Conservation (phyloP, 768 basidiomycete genomes). For the Trametes cinnabarina region DNA sequence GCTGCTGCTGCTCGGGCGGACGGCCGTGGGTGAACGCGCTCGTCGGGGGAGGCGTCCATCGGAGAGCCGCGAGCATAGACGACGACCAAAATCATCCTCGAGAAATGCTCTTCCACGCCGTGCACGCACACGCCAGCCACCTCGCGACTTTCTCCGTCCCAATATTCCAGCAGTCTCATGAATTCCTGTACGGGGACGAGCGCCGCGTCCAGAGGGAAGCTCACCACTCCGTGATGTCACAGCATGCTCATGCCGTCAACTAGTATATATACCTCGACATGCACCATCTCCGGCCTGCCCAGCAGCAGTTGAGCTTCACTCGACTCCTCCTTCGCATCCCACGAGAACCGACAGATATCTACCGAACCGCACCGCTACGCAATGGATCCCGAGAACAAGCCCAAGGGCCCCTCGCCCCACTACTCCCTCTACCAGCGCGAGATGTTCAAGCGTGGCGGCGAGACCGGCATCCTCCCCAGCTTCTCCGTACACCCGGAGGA, state of each 20-base stretch:
- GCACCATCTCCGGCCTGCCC: not conserved
- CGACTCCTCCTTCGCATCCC: not conserved
- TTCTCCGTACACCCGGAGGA: slow-evolving; percentile 45
- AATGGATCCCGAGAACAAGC: slow-evolving; percentile 50
- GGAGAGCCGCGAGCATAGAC: not conserved
- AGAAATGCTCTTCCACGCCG: not conserved
- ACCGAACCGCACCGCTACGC: not conserved
- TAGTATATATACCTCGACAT: slow-evolving; percentile 1
- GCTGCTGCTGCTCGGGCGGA: slow-evolving; percentile 1
- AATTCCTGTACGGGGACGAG: not conserved
- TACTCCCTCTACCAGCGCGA: slow-evolving; percentile 53
- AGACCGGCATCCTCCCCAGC: slow-evolving; percentile 35
- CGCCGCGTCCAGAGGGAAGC: not conserved
- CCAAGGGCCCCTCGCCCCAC: slow-evolving; percentile 46
- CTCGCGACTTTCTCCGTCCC: not conserved
- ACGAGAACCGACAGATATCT: not conserved
- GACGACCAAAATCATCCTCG: not conserved
- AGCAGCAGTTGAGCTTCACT: not conserved
- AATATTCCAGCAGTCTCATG: not conserved
- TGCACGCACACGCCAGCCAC: not conserved
- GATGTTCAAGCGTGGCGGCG: slow-evolving; percentile 42
- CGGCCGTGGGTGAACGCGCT: not conserved
- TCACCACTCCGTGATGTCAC: slow-evolving; percentile 19
- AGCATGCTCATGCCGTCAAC: not conserved
- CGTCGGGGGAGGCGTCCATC: not conserved